These are phyloP conservation scores for Candida glucosophila DNA, from an alignment of 1,139 yeast genomes.

Conservation along the genomic window DNA sequence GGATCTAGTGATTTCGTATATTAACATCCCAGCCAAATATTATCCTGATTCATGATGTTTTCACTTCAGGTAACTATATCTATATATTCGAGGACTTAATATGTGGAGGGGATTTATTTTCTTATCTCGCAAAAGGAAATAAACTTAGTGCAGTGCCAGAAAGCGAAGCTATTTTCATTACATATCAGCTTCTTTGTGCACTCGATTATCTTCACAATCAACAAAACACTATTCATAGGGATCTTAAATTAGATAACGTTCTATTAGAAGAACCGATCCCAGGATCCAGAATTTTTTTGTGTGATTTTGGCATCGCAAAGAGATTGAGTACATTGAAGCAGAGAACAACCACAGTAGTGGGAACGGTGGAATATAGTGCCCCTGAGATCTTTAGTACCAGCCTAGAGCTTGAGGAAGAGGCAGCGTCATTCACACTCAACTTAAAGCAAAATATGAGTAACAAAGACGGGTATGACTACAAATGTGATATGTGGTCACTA, in stretches of 20 bases:
- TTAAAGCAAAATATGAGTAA: background rate
- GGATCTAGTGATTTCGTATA: conserved; percentile 3
- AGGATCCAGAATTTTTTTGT: conserved; percentile 42
- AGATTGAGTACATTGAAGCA: conserved; percentile 8
- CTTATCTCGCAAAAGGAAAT: conserved; percentile 42
- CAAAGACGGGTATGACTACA: conserved; percentile 37
- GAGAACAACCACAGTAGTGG: conserved; percentile 50
- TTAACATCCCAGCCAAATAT: conserved; percentile 31
- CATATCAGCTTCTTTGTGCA: conserved; percentile 48
- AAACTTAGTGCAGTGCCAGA: conserved; percentile 38
- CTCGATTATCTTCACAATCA: conserved; percentile 40
- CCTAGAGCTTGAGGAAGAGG: background rate
- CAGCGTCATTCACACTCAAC: background rate
- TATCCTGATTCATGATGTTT: conserved; percentile 31
- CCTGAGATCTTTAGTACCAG: conserved; percentile 34
- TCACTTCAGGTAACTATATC: conserved; percentile 25
- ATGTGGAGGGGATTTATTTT: conserved; percentile 60
- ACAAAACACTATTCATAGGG: conserved; percentile 13
- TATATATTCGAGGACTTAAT: conserved; percentile 45
- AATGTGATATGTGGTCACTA: conserved; percentile 63
- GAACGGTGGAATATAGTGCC: conserved; percentile 63
- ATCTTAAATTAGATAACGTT: conserved; percentile 44
- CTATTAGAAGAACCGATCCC: conserved; percentile 44
- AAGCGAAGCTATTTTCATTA: conserved; percentile 44
- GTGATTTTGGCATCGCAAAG: conserved; percentile 65